Conservation (phyloP, 2,329 filamentous ascomycete species). For the Talaromyces amestolkiae region DNA sequence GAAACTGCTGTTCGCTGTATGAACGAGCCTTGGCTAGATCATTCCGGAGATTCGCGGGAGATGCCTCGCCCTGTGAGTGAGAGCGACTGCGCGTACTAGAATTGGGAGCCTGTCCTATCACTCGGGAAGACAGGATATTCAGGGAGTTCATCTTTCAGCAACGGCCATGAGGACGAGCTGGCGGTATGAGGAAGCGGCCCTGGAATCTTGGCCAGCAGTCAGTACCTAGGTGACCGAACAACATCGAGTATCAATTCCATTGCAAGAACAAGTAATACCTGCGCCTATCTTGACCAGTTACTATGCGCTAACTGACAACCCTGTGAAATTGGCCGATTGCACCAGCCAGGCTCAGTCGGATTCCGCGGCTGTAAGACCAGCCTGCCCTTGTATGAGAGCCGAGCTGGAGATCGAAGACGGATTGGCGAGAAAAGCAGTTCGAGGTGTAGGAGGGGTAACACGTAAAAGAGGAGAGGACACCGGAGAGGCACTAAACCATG, state of each 20-base stretch:
- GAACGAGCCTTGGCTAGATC: conserved; percentile 42
- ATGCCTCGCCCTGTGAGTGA: conserved; percentile 51
- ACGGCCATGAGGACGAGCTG: conserved; percentile 47
- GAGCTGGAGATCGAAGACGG: conserved; percentile 11
- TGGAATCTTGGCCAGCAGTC: conserved; percentile 26
- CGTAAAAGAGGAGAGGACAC: conserved; percentile 1
- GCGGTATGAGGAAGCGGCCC: conserved; percentile 34
- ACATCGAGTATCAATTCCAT: background rate
- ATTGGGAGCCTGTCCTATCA: conserved; percentile 60
- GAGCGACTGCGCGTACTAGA: conserved; percentile 53
- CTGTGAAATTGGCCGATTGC: conserved; percentile 24
- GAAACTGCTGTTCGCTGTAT: conserved; percentile 43
- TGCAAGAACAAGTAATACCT: conserved; percentile 15
- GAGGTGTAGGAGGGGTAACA: background rate
- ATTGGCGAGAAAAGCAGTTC: background rate
- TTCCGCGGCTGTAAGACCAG: conserved; percentile 6
- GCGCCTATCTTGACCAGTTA: conserved; percentile 6
- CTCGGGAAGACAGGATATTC: conserved; percentile 86
- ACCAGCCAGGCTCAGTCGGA: background rate
- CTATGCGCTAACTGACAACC: conserved; percentile 36
- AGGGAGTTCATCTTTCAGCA: conserved; percentile 85
- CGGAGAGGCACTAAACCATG: background rate
- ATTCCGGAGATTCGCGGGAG: conserved; percentile 30
- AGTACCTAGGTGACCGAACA: background rate
- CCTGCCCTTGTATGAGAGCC: conserved; percentile 7